Percentiles rank a stretch among this genome's conserved stretches.
These are phyloP conservation scores for Venturia effusa DNA, from an alignment of 2,329 filamentous ascomycete genomes.

Conservation along the genomic window DNA sequence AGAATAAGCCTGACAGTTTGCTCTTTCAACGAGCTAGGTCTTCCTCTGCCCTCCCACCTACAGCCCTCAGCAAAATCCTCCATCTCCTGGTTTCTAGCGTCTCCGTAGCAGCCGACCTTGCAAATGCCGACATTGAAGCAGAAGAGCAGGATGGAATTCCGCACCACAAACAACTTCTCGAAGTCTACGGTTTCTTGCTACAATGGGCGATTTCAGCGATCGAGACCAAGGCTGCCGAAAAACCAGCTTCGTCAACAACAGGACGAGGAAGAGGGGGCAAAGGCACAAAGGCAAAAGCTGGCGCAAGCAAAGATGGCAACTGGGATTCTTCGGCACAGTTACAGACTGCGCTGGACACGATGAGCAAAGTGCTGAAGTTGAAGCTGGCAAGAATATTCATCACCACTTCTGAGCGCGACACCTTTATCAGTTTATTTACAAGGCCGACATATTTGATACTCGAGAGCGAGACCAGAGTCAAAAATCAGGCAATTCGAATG, in stretches of 20 bases:
- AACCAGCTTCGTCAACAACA: conserved; percentile 61
- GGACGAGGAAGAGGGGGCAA: conserved; percentile 64
- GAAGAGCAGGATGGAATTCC: conserved; percentile 82
- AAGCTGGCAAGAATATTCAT: conserved; percentile 89
- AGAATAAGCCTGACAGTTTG: conserved; percentile 41
- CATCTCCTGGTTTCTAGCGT: conserved; percentile 81
- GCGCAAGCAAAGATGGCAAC: conserved; percentile 54
- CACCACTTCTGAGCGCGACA: conserved; percentile 92
- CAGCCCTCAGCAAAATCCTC: conserved; percentile 83
- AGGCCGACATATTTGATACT: conserved; percentile 87
- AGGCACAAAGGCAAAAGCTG: conserved; percentile 64
- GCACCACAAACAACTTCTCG: conserved; percentile 83
- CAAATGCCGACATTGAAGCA: conserved; percentile 75
- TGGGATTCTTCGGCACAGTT: conserved; percentile 90
- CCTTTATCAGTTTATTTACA: conserved; percentile 84
- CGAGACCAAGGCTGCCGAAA: conserved; percentile 87
- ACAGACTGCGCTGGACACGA: conserved; percentile 77
- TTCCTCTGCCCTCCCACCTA: conserved; percentile 64
- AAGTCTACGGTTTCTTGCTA: conserved; percentile 86
- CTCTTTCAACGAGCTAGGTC: conserved; percentile 61
- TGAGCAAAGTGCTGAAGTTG: conserved; percentile 91
- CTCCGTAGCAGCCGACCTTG: conserved; percentile 72
- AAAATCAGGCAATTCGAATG: conserved; percentile 83
- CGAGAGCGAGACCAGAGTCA: conserved; percentile 87
- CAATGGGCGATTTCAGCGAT: conserved; percentile 95